Base-by-base conservation (phyloP, 345 rosid species). In the Salix udensis region DNA sequence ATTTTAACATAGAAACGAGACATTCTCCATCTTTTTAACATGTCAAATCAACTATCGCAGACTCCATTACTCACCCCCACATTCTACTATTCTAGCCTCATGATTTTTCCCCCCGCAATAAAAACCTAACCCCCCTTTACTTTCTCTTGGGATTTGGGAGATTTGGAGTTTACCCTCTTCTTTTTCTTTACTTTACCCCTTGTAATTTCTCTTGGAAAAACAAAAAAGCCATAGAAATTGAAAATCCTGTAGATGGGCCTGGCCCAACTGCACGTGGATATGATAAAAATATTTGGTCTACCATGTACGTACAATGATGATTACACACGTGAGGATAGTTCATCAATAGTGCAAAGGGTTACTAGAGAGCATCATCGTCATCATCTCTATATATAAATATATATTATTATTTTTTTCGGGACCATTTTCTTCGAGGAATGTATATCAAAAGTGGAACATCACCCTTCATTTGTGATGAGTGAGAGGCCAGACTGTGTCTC, bases 291-390 rank as follows among this genome's bases (percentile, higher is more conserved):
- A 89, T 90, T 80, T 64, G 90, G 96, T 89, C 88, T 85, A 77
- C 77, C 73, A 74, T 81, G 86, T 70, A 81, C 75, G 58, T 70
- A 84, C 71, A 77, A 87, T 80, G 80, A 87, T 87, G 85, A 84
- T 83, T 86, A 73, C 82, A 83, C 92, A 89, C 96, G 96, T 87
- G 92, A 85, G 67, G 82, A 82, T 62, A n/a, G 68, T 78, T 70
- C 73, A 74, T 82, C 78, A 31, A 53, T 72, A 36, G 72, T 67
- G 73, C 52, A 36, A 70, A 28, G 7, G 40, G 36, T 9, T 55
- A 65, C 46, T 53, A 44, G 53, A 65, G 77, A 81, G 37, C 65
- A 34, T 68, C 53, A n/a, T 10, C 48, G 7, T 19, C 12, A 12
- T 30, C n/a, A 19, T 31, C 0, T 31, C 4, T 31, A 0, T 31